Conservation (phyloP, 1,139 yeast species). For the Sugiyamaella pinicola region DNA sequence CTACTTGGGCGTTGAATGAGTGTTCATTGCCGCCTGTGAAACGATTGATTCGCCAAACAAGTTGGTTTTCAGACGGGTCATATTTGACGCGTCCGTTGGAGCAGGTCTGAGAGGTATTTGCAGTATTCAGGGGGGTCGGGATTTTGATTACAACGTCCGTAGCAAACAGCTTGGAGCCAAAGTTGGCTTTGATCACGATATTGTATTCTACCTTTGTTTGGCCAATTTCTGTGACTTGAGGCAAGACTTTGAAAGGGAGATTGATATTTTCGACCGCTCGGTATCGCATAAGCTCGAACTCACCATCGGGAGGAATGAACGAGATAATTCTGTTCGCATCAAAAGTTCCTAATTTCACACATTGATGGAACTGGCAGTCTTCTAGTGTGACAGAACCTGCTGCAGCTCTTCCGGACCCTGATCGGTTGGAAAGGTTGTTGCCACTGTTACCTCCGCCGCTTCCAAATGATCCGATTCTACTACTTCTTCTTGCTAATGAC, state of each 20-base stretch:
- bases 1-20: conserved; percentile 55
- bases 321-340: conserved; percentile 67
- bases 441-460: conserved; percentile 28
- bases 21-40: conserved; percentile 69
- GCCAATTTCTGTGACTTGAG: conserved; percentile 59
- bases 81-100: conserved; percentile 71
- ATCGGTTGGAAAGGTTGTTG: neutral
- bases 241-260: conserved; percentile 72
- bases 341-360: conserved; percentile 72
- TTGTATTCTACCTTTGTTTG: conserved; percentile 55
- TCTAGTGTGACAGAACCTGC: conserved; percentile 60
- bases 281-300: conserved; percentile 84
- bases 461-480: conserved; percentile 21
- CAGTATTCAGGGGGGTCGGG: conserved; percentile 71
- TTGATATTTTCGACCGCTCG: conserved; percentile 58
- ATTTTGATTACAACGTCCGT: conserved; percentile 64
- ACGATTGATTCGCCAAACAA: conserved; percentile 72
- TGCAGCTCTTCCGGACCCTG: conserved; percentile 40
- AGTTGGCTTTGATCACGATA: conserved; percentile 63
- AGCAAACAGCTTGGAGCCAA: conserved; percentile 63
- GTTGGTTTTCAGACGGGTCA: conserved; percentile 63
- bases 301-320: conserved; percentile 91
- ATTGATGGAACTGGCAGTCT: conserved; percentile 87
- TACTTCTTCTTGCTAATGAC: conserved; percentile 23
- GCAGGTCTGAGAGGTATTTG: conserved; percentile 46